Evolutionary conservation across 768 basidiomycete species (phyloP), one percentile per base, ranked within the genome.

Genomic region (Lactarius hengduanensis): DNA sequence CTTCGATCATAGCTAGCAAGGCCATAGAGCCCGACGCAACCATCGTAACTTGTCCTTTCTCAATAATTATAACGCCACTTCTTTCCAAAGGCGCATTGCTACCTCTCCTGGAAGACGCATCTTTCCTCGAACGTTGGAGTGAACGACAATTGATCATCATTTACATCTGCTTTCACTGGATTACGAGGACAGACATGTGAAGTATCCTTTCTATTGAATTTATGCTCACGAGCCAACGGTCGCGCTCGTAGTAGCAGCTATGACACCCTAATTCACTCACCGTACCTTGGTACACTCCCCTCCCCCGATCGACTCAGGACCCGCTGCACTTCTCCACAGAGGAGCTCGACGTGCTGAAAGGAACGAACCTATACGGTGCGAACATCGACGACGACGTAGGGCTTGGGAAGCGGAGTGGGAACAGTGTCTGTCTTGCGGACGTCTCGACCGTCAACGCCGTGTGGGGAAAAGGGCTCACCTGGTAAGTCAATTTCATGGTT

Each of bases 331-430:
- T 93, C 73, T 83, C 83, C 0, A 57, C 73, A n/a, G 61, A 72
- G 18, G 96, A 98, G 73, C 76, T 87, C 20, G 80, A 84, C 22
- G 74, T 86, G 11, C 82, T 97, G 59, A 79, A 82, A 61, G 94
- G 93, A 0, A 91, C 90, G 3, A 96, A 96, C 74, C 73, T 98
- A 3, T 86, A 86, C 69, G 87, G 89, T 3, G 94, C 94, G 0
- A 87, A 90, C 0, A 61, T 81, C 15, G 90, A 94, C 68, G n/a
- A n/a, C 84, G 93, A 1, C 75, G 81, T 68, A 76, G 76, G 3
- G 82, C 82, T 5, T 91, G 90, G 89, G 77, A 77, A 62, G 69
- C 71, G 0, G 92, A 96, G 73, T 91, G 87, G 86, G 70, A 70
- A 15, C 74, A 79, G 43, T 89, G 93, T 70, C n/a, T n/a, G n/a